Conservation (phyloP, 2,329 filamentous ascomycete species). For the Talaromyces islandicus region DNA sequence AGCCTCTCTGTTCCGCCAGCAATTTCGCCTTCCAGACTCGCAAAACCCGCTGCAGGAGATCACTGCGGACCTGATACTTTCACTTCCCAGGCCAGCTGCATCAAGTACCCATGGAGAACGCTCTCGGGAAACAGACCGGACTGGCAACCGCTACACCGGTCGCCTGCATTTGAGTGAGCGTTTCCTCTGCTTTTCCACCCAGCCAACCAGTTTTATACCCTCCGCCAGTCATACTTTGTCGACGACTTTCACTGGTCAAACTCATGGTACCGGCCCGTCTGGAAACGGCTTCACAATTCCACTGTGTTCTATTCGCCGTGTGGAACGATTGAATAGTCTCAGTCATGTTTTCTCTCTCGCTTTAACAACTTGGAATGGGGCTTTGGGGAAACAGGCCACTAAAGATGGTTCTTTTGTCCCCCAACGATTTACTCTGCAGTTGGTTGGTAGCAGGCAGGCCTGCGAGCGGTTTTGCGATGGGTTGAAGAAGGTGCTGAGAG, state of each 20-base stretch:
- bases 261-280: conserved; percentile 83
- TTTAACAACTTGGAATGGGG: conserved; percentile 87
- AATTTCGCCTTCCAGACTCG: conserved; percentile 88
- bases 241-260: conserved; percentile 83
- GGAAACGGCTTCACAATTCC: conserved; percentile 96
- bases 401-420: conserved; percentile 57
- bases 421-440: conserved; percentile 85
- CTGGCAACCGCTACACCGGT: conserved; percentile 81
- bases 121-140: conserved; percentile 50
- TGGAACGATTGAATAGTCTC: conserved; percentile 88
- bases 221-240: conserved; percentile 74
- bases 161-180: conserved; percentile 91
- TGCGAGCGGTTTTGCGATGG: conserved; percentile 97
- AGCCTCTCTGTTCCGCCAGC: conserved; percentile 84
- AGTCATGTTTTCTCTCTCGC: conserved; percentile 88
- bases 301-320: conserved; percentile 81
- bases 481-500: conserved; percentile 80
- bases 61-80: conserved; percentile 87
- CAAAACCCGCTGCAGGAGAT: conserved; percentile 96
- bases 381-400: conserved; percentile 46
- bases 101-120: conserved; percentile 55
- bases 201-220: conserved; percentile 77
- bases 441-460: conserved; percentile 78
- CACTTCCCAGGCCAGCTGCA: conserved; percentile 40
- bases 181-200: conserved; percentile 94